Evolutionary conservation across 495 filamentous ascomycete species (phyloP).

Genomic region (Astrothelium subdiscretum): DNA sequence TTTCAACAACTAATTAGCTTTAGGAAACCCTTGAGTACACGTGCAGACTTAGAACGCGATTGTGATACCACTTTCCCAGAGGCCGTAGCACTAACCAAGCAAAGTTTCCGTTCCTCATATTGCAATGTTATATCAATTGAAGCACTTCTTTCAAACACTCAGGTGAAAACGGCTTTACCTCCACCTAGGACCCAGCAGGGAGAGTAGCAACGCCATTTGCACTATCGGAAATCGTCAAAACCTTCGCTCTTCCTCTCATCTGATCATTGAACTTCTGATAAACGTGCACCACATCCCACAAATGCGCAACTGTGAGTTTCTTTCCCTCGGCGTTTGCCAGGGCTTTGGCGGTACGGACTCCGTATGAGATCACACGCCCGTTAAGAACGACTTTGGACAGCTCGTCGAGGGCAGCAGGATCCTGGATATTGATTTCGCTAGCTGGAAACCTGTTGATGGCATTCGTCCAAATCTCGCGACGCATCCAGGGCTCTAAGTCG

Average conservation of each 20-base stretch:
- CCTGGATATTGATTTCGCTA: background rate
- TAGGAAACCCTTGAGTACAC: no score
- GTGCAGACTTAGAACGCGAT: no score
- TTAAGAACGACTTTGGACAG: background rate
- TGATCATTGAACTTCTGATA: background rate
- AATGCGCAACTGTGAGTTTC: background rate
- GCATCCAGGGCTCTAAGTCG: conserved; percentile 58
- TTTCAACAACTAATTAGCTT: no score
- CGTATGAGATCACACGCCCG: background rate
- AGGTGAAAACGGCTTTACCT: no score
- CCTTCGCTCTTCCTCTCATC: background rate
- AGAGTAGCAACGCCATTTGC: background rate
- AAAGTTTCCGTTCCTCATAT: no score
- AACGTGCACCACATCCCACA: background rate
- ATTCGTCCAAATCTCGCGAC: conserved; percentile 73
- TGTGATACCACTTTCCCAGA: no score
- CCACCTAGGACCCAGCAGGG: no score
- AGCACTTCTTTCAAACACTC: no score
- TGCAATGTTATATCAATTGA: no score
- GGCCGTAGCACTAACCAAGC: no score
- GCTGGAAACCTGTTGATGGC: conserved; percentile 57
- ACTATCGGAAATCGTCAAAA: background rate
- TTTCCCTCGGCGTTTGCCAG: background rate
- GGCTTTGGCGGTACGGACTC: conserved; percentile 2
- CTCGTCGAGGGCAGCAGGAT: conserved; percentile 23